Percentiles rank a stretch among this genome's conserved stretches.
Evolutionary conservation across 2,329 filamentous ascomycete species (phyloP).

Genomic region (Aspergillus clavatus): DNA sequence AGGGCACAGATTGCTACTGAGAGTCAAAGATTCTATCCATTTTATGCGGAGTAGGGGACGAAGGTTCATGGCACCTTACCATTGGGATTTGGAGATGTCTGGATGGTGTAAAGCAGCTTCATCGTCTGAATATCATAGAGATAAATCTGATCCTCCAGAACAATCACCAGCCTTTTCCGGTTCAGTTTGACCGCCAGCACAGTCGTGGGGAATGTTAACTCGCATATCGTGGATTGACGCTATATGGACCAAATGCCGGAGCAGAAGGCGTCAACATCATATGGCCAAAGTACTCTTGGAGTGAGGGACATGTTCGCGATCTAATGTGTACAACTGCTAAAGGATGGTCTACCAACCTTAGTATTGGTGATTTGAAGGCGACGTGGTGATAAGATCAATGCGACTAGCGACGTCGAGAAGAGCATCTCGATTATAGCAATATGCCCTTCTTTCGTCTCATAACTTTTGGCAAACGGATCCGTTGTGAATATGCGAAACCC

Average conservation of each 20-base stretch:
- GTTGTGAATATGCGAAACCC: constrained; percentile 97
- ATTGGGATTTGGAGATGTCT: constrained; percentile 86
- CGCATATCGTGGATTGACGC: constrained; percentile 84
- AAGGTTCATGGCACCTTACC: constrained; percentile 40
- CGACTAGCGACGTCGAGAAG: constrained; percentile 94
- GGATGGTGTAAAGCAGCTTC: constrained; percentile 86
- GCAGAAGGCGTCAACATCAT: constrained; percentile 11
- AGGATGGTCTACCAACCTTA: constrained; percentile 57
- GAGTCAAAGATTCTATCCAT: constrained; percentile 10
- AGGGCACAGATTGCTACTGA: constrained; percentile 75
- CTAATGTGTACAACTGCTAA: constrained; percentile 1
- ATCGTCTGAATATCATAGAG: constrained; percentile 99
- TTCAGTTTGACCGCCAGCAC: constrained; percentile 92
- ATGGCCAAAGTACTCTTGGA: background rate
- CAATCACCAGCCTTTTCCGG: constrained; percentile 85
- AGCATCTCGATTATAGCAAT: constrained; percentile 98
- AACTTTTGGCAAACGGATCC: constrained; percentile 91
- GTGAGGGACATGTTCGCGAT: background rate
- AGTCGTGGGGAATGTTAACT: constrained; percentile 96
- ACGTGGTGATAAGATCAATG: constrained; percentile 83
- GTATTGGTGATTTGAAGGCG: constrained; percentile 96
- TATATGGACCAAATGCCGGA: constrained; percentile 26
- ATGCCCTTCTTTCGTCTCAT: constrained; percentile 89
- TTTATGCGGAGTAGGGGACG: background rate
- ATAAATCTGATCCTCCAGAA: constrained; percentile 94